Evolutionary conservation across 768 basidiomycete species (phyloP).

Genomic region (Lactarius tabidus): DNA sequence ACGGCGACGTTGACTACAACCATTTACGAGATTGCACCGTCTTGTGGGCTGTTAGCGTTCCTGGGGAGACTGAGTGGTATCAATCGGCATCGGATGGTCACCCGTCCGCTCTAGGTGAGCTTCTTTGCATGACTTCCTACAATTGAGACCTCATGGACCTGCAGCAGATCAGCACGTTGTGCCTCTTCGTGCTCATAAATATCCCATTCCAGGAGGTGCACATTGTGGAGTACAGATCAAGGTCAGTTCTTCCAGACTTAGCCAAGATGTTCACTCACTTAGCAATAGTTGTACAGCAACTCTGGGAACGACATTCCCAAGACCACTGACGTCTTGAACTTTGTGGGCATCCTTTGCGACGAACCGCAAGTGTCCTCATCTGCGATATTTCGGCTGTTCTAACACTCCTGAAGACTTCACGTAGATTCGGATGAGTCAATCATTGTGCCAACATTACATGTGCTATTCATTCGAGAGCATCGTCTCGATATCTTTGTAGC

Average conservation of each 20-base stretch:
- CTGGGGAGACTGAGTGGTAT: slow-evolving; percentile 63
- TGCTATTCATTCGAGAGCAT: slow-evolving; percentile 50
- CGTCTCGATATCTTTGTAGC: slow-evolving; percentile 31
- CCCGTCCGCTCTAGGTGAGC: slow-evolving; percentile 26
- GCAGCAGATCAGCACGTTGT: slow-evolving; percentile 1
- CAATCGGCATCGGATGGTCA: slow-evolving; percentile 32
- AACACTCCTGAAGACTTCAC: slow-evolving; percentile 32
- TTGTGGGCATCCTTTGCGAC: slow-evolving; percentile 67
- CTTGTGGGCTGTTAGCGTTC: slow-evolving; percentile 73
- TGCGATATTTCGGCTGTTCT: not conserved
- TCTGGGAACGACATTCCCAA: slow-evolving; percentile 44
- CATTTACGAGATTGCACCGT: slow-evolving; percentile 58
- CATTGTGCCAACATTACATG: slow-evolving; percentile 63
- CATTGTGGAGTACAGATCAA: slow-evolving; percentile 75
- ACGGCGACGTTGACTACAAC: slow-evolving; percentile 41
- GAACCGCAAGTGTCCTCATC: slow-evolving; percentile 50
- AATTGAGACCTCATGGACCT: not conserved
- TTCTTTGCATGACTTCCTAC: not conserved
- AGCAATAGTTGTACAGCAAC: slow-evolving; percentile 54
- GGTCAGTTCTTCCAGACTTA: slow-evolving; percentile 35
- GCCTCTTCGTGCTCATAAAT: slow-evolving; percentile 53
- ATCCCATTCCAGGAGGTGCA: slow-evolving; percentile 46
- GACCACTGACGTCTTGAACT: slow-evolving; percentile 58
- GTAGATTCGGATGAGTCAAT: slow-evolving; percentile 34
- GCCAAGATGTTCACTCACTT: slow-evolving; percentile 10